These are phyloP conservation scores for Fusarium nygamai DNA, from an alignment of 2,329 filamentous ascomycete genomes.

Conservation along the genomic window DNA sequence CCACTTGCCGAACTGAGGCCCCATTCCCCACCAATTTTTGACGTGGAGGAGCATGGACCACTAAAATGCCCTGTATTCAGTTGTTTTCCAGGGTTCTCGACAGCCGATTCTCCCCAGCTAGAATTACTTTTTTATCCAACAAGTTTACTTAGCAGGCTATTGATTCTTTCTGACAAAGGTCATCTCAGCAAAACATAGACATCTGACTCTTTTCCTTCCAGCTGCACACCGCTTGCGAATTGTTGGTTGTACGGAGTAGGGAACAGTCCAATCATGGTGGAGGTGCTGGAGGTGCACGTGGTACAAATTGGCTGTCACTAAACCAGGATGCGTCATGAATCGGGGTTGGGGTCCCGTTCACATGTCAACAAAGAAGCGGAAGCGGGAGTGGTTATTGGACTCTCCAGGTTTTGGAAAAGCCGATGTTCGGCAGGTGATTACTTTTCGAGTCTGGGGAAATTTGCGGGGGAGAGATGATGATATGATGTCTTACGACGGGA, in stretches of 20 bases:
- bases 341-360: constrained; percentile 15
- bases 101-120: background rate
- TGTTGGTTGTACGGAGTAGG: background rate
- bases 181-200: background rate
- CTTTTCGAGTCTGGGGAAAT: constrained; percentile 35
- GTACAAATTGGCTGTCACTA: constrained; percentile 9
- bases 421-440: constrained; percentile 37
- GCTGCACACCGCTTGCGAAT: constrained; percentile 23
- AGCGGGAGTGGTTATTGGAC: constrained; percentile 17
- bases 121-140: background rate
- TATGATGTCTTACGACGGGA: background rate
- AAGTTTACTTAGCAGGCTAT: background rate
- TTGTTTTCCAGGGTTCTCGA: background rate
- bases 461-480: constrained; percentile 29
- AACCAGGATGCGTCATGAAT: constrained; percentile 26
- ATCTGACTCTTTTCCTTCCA: constrained; percentile 9
- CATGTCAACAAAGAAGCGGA: constrained; percentile 19
- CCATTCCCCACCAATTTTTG: constrained; percentile 24
- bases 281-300: constrained; percentile 28
- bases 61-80: constrained; percentile 14
- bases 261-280: constrained; percentile 15
- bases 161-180: background rate
- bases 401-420: constrained; percentile 16
- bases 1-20: constrained; percentile 26
- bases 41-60: constrained; percentile 29